Evolutionary conservation across 768 basidiomycete genomes (phyloP), one percentile per base, ranked within the genome.

Genomic region (Suillus subluteus): DNA sequence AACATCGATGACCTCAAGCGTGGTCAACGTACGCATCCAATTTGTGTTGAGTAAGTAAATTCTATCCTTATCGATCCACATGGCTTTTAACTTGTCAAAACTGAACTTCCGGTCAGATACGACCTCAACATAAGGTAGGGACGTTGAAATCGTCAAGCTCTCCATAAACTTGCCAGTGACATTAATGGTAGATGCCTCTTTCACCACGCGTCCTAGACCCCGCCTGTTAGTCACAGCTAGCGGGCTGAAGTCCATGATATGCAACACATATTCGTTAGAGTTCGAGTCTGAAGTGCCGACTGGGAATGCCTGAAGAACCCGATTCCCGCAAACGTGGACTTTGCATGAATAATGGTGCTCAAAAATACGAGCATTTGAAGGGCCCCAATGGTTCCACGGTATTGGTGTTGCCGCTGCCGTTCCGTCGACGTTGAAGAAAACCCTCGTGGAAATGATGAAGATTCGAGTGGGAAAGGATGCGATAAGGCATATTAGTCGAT

Each of bases 391-490:
- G 12, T 50, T 26, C 50, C 50, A 50, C 6, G 50, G 23, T 50
- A 50, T 26, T 50, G 50, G 23, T 26, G 50, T 26, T 26, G 6
- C 50, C 2, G 23, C 23, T 26, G 44, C 44, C 4, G 12, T 23
- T 26, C 0, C 50, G 6, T 50, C 23, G 13, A 50, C 2, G 2
- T 26, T 6, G 50, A 50, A 50, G 23, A 50, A 50, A 26, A 50
- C 6, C 50, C 50, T 50, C 3, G 50, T 50, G 23, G 50, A 50
- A 50, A 50, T 50, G 23, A 50, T 50, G 50, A 6, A 50, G 50
- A 50, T 12, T 50, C n/a, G 48, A 50, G 46, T 46, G 46, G 46
- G 46, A 46, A 46, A 46, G 46, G 46, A 46, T 50, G 46, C n/a
- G 11, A 46, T 21, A 21, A 55, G 30, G 32, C 15, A 32, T 11